Evolutionary conservation across 2,329 filamentous ascomycete genomes (phyloP).

Genomic region (Talaromyces albobiverticillius): DNA sequence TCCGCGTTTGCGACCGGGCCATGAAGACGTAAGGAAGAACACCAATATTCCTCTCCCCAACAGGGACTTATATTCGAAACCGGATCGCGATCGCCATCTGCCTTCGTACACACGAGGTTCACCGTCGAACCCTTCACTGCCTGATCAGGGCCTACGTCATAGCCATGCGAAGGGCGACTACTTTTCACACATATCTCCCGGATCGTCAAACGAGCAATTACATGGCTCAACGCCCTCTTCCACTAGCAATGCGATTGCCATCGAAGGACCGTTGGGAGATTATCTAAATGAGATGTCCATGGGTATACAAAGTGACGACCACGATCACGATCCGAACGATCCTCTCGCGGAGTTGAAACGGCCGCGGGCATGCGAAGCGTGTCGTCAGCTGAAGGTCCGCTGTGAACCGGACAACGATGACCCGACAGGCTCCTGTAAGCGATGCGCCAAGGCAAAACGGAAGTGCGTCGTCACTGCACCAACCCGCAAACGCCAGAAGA

Average conservation of each 20-base stretch:
- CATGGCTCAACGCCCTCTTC: slow-evolving; percentile 19
- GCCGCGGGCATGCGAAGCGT: slow-evolving; percentile 71
- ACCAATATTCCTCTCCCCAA: slow-evolving; percentile 8
- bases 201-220: slow-evolving; percentile 16
- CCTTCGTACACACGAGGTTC: not conserved
- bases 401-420: slow-evolving; percentile 72
- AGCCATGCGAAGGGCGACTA: slow-evolving; percentile 10
- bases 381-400: slow-evolving; percentile 74
- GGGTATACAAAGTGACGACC: slow-evolving; percentile 5
- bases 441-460: slow-evolving; percentile 78
- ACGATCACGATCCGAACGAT: slow-evolving; percentile 23
- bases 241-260: slow-evolving; percentile 12
- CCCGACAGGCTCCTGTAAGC: slow-evolving; percentile 64
- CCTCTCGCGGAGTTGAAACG: slow-evolving; percentile 57
- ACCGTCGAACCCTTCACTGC: not conserved
- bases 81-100: slow-evolving; percentile 14
- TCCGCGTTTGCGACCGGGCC: slow-evolving; percentile 27
- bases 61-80: slow-evolving; percentile 13
- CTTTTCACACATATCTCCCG: slow-evolving; percentile 29
- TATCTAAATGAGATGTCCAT: slow-evolving; percentile 13
- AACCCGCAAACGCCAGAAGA: slow-evolving; percentile 79
- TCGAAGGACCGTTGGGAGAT: slow-evolving; percentile 9
- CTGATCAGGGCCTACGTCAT: not conserved
- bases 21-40: slow-evolving; percentile 17
- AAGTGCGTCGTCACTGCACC: slow-evolving; percentile 74